Evolutionary conservation across 2,329 filamentous ascomycete genomes (phyloP).

Genomic region (Stagonosporopsis rhizophila): DNA sequence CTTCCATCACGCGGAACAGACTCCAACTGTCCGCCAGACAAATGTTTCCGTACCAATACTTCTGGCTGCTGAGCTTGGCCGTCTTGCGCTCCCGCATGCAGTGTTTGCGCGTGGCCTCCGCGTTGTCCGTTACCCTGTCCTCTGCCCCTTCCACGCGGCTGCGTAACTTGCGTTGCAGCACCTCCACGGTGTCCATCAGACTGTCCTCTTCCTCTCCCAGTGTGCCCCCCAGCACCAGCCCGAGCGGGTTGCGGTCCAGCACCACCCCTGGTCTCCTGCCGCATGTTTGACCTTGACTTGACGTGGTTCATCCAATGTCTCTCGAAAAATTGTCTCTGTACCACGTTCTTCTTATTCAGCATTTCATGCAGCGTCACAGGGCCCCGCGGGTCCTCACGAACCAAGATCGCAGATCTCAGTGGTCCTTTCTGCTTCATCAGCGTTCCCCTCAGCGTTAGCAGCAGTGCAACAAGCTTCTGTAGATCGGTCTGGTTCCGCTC

Average conservation of each 20-base stretch:
- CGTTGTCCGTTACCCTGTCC: background rate
- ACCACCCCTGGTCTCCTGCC: background rate
- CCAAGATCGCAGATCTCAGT: conserved; percentile 22
- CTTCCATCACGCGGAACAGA: background rate
- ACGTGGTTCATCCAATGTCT: conserved; percentile 23
- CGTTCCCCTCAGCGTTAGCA: conserved; percentile 20
- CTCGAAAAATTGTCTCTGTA: conserved; percentile 23
- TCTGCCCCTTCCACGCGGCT: background rate
- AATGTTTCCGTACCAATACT: background rate
- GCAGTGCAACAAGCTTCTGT: conserved; percentile 31
- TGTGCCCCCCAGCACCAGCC: background rate
- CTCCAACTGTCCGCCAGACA: background rate
- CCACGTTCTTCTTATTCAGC: conserved; percentile 18
- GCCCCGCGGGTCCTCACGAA: conserved; percentile 26
- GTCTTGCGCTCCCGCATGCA: background rate
- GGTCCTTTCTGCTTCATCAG: conserved; percentile 25
- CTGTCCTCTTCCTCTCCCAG: background rate
- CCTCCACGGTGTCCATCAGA: background rate
- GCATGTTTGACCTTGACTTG: background rate
- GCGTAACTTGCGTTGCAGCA: background rate
- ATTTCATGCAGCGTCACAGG: conserved; percentile 27
- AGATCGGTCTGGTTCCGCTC: conserved; percentile 29
- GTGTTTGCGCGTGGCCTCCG: background rate
- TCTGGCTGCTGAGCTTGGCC: background rate
- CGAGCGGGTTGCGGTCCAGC: background rate